Percentiles rank a stretch among this genome's conserved stretches.
phyloP scores from a whole-genome alignment of 768 basidiomycete genomes.

The Xerocomus potaroensis region DNA sequence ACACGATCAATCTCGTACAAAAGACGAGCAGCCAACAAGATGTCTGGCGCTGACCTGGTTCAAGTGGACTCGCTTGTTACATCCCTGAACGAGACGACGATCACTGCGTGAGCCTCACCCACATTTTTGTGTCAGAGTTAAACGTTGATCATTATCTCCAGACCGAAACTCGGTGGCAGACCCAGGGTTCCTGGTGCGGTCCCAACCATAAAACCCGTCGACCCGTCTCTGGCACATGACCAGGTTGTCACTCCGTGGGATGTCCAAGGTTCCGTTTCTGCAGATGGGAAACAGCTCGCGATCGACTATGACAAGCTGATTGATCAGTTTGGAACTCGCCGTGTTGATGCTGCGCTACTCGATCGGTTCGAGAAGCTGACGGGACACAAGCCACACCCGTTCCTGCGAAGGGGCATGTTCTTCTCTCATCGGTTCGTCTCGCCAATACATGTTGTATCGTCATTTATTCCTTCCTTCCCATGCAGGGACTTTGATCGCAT shows the following conservation, averaged over 20 bases:
- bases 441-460: neutral
- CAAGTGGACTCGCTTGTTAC: slow-evolving; percentile 28
- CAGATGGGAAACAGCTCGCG: slow-evolving; percentile 84
- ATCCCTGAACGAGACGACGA: slow-evolving; percentile 21
- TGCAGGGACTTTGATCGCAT: slow-evolving; percentile 88
- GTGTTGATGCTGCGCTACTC: slow-evolving; percentile 70
- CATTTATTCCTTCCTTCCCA: neutral
- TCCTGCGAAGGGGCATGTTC: slow-evolving; percentile 90
- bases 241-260: slow-evolving; percentile 98
- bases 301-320: slow-evolving; percentile 98
- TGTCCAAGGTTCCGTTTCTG: slow-evolving; percentile 85
- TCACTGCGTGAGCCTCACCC: slow-evolving; percentile 32
- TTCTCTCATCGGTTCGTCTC: slow-evolving; percentile 88
- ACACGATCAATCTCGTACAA: too few relatives aligned
- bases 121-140: neutral
- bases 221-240: slow-evolving; percentile 35
- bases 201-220: slow-evolving; percentile 28
- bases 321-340: slow-evolving; percentile 87
- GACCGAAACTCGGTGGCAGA: slow-evolving; percentile 10
- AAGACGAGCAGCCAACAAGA: too few relatives aligned
- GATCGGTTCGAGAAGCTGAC: slow-evolving; percentile 90
- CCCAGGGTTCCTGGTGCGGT: slow-evolving; percentile 19
- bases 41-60: slow-evolving; percentile 22
- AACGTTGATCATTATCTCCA: slow-evolving; percentile 4
- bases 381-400: slow-evolving; percentile 80